A percentile compares a stretch with the other conserved stretches of the same genome.
These are phyloP conservation scores for Jamesozyma piceae DNA, from an alignment of 805 yeast species.

Conservation along the genomic window DNA sequence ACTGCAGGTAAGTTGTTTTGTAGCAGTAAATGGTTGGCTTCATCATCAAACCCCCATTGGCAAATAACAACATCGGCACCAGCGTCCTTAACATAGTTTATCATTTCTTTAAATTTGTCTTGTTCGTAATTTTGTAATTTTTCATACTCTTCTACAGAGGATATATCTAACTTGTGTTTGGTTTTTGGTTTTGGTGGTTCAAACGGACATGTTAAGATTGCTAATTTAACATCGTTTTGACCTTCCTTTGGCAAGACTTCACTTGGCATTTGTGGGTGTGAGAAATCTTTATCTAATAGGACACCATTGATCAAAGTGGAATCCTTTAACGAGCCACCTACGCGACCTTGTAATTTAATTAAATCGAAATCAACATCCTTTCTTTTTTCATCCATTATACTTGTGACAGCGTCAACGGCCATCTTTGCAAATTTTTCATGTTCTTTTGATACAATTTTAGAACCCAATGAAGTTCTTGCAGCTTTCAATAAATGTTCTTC, in stretches of 20 bases:
- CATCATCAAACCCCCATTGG: slow-evolving; percentile 99
- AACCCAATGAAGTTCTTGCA: slow-evolving; percentile 89
- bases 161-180: slow-evolving; percentile 89
- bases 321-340: slow-evolving; percentile 88
- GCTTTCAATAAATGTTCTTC: slow-evolving; percentile 65
- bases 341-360: slow-evolving; percentile 89
- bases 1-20: slow-evolving; percentile 90
- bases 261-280: slow-evolving; percentile 98
- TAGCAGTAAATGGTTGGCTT: slow-evolving; percentile 85
- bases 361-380: slow-evolving; percentile 95
- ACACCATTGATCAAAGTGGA: slow-evolving; percentile 84
- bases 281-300: slow-evolving; percentile 88
- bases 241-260: slow-evolving; percentile 34
- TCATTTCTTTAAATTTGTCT: slow-evolving; percentile 85
- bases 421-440: slow-evolving; percentile 91
- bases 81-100: slow-evolving; percentile 68
- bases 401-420: slow-evolving; percentile 92
- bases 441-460: slow-evolving; percentile 88
- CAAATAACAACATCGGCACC: slow-evolving; percentile 96
- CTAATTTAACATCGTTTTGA: slow-evolving; percentile 65
- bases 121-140: slow-evolving; percentile 88
- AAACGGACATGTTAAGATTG: slow-evolving; percentile 95
- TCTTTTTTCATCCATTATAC: slow-evolving; percentile 86
- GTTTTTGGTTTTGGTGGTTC: slow-evolving; percentile 99
- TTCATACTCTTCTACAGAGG: slow-evolving; percentile 88